phyloP scores from a whole-genome alignment of 768 basidiomycete species.

The Symmetrospora coprosmae region DNA sequence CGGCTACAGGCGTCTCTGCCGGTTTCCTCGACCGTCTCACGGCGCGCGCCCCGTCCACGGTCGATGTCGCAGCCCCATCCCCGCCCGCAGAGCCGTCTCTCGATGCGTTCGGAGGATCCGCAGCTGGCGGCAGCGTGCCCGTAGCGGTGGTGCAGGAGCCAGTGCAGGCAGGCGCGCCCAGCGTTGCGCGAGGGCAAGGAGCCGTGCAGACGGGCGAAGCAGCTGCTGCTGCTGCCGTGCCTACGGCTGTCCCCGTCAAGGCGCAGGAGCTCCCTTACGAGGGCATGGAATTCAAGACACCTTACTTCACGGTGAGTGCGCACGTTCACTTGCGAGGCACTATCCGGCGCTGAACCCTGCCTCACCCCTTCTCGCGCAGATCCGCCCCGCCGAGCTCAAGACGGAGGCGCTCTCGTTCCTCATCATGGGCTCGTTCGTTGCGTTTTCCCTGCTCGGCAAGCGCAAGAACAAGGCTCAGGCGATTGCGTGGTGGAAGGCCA shows the following conservation, averaged over 20 bases:
- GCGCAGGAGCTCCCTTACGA: neutral
- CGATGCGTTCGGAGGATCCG: neutral
- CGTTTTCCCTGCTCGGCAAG: neutral
- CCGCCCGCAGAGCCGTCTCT: conserved; percentile 15
- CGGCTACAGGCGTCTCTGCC: neutral
- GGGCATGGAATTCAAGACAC: conserved; percentile 2
- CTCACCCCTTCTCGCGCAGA: neutral
- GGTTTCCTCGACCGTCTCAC: conserved; percentile 17
- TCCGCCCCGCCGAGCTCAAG: conserved; percentile 12
- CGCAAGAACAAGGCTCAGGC: neutral
- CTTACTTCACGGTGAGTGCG: conserved; percentile 5
- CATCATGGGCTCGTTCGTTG: neutral
- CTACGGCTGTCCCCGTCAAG: neutral
- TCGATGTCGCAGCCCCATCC: neutral
- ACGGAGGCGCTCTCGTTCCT: neutral
- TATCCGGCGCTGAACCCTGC: neutral
- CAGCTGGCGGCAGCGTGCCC: neutral
- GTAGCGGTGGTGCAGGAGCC: neutral
- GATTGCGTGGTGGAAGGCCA: neutral
- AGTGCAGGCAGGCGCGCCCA: neutral
- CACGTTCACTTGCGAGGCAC: neutral
- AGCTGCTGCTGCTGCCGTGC: neutral
- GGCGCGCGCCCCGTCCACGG: neutral
- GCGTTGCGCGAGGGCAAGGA: neutral
- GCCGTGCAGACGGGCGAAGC: neutral